Base-by-base conservation (phyloP, 352 stramenopile species). In the Phytophthora ohioensis region DNA sequence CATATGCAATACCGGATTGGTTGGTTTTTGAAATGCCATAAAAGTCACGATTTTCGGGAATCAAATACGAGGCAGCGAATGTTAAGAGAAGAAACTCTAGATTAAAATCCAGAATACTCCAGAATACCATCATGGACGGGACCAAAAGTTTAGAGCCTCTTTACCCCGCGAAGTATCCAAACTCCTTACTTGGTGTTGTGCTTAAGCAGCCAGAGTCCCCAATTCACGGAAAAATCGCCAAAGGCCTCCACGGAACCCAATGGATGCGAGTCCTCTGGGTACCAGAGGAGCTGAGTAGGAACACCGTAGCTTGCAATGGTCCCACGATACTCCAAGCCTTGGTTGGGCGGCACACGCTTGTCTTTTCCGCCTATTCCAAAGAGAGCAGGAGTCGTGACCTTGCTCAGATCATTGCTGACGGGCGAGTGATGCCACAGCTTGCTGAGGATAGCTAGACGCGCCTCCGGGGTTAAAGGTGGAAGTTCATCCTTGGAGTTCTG, bases 311-410 rank as follows among this genome's bases (percentile, higher is more conserved):
- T 76, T 7, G 69, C 34, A 55, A 99, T 82, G 36, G 90, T 85
- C 64, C 98, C 90, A 71, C 94, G 98, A 56, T 93, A 97, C 73
- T 99, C 95, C 27, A 99, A 74, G 4, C 95, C 95, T 79, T 99
- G 93, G 1, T 76, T 97, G 6, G 87, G 87, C 27, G 93, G 92
- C 48, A 99, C 95, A 51, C 96, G 87, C 30, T 87, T 85, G 64
- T 99, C 97, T 62, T 95, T 93, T 57, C 86, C 88, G 4, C 96
- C 97, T 5, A 99, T 76, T 52, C 91, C 95, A 46, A 99, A 88
- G 2, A 99, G 78, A 51, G 95, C 88, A 9, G 96, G 96, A 31
- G 94, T 97, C 45, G 80, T 88, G 15, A 98, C 91, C 55, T 92
- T 74, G 57, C 88, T 84, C 6, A 98, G 67, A 68, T 98, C 79